Evolutionary conservation across 1,284 basidiomycete species (phyloP).

Genomic region (Fomitopsis schrenkii): DNA sequence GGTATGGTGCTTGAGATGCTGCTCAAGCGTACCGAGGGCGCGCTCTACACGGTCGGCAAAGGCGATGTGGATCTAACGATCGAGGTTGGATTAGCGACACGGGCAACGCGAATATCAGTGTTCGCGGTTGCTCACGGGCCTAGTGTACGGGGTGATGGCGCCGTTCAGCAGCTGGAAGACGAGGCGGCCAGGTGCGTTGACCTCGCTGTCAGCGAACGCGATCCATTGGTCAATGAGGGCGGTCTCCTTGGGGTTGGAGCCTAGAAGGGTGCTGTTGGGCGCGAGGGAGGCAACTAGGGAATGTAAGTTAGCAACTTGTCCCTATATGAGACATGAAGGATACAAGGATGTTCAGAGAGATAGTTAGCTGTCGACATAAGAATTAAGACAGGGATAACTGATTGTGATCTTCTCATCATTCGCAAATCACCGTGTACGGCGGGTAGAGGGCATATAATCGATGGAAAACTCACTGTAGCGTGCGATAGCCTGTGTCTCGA

Average conservation of each 20-base stretch:
- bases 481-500: conserved; percentile 80
- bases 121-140: conserved; percentile 39
- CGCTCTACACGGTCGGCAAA: conserved; percentile 51
- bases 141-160: conserved; percentile 56
- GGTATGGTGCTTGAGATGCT: conserved; percentile 75
- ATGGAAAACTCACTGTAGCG: conserved; percentile 76
- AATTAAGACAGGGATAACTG: conserved; percentile 68
- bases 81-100: neutral
- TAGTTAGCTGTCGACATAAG: conserved; percentile 29
- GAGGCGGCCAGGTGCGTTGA: conserved; percentile 28
- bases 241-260: conserved; percentile 47
- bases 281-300: conserved; percentile 67
- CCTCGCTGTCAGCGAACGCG: conserved; percentile 59
- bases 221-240: conserved; percentile 71
- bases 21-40: conserved; percentile 65
- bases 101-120: conserved; percentile 18
- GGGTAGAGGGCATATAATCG: conserved; percentile 15
- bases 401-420: conserved; percentile 12
- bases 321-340: neutral
- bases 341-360: conserved; percentile 30
- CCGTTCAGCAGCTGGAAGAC: conserved; percentile 32
- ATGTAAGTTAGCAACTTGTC: conserved; percentile 13
- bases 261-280: conserved; percentile 66
- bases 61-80: conserved; percentile 48
- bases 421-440: neutral